Percentiles rank a stretch among this genome's conserved stretches.
Evolutionary conservation across 768 basidiomycete species (phyloP).

Genomic region (Boletus reticuloceps): DNA sequence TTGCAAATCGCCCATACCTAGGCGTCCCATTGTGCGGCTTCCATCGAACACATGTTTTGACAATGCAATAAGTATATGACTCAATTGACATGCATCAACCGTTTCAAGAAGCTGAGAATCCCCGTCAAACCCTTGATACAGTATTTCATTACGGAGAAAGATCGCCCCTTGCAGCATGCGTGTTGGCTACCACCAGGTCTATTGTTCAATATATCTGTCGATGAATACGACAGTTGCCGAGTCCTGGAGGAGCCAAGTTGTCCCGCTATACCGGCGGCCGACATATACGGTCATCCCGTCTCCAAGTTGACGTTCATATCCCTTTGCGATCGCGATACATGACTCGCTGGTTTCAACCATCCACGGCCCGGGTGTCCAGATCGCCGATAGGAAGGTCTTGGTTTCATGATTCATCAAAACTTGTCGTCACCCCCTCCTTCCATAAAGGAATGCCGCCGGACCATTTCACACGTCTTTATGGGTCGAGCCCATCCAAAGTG

Average conservation of each 20-base stretch:
- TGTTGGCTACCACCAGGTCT: neutral
- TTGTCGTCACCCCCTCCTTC: neutral
- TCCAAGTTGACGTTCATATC: neutral
- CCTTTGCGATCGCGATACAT: neutral
- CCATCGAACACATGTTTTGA: neutral
- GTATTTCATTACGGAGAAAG: constrained; percentile 11
- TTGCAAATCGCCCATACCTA: neutral
- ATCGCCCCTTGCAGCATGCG: constrained; percentile 7
- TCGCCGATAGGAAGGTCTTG: neutral
- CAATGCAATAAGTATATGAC: neutral
- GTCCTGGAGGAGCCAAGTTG: neutral
- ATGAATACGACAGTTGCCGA: constrained; percentile 1
- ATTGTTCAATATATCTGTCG: constrained; percentile 12
- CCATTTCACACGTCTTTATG: constrained; percentile 11
- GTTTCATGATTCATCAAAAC: neutral
- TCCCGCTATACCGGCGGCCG: neutral
- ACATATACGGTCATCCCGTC: no score
- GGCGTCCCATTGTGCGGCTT: no score
- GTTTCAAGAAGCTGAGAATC: constrained; percentile 14
- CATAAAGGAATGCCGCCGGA: constrained; percentile 1
- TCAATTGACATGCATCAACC: constrained; percentile 2
- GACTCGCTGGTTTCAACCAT: neutral
- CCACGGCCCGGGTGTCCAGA: neutral
- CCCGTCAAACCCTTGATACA: neutral
- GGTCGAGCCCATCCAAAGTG: constrained; percentile 3